Conservation (phyloP, 345 rosid species). For the Brassica incana region DNA sequence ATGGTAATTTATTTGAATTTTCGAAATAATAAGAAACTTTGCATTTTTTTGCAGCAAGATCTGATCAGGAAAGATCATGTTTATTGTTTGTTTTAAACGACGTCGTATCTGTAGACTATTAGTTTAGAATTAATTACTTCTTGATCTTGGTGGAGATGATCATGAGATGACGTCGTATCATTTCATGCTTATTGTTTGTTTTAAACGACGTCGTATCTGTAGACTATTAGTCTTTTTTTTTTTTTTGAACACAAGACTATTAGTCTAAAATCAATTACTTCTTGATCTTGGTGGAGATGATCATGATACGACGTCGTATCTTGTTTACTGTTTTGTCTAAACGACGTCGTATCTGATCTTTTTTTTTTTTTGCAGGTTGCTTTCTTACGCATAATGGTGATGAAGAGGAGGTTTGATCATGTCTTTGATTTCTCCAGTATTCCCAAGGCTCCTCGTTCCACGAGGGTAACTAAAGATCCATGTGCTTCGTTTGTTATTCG, state of each 20-base stretch:
- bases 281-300: slow-evolving; percentile 34
- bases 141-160: slow-evolving; percentile 38
- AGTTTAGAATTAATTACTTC: not conserved
- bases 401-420: slow-evolving; percentile 60
- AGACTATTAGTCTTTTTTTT: not conserved
- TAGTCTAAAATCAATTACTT: not conserved
- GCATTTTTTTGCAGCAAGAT: slow-evolving; percentile 37
- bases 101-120: slow-evolving; percentile 12
- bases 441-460: slow-evolving; percentile 88
- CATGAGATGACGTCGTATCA: slow-evolving; percentile 18
- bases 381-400: slow-evolving; percentile 63
- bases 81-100: not conserved
- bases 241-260: too few relatives aligned
- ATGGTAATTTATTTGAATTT: slow-evolving; percentile 18
- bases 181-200: too few relatives aligned
- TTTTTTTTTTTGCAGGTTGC: not conserved
- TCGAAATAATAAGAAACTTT: not conserved
- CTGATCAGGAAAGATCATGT: slow-evolving; percentile 36
- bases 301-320: not conserved
- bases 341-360: too few relatives aligned
- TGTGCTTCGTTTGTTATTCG: not conserved
- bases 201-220: not conserved
- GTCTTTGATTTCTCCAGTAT: slow-evolving; percentile 57
- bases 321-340: too few relatives aligned
- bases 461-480: slow-evolving; percentile 51